phyloP scores from a whole-genome alignment of 768 basidiomycete genomes.

The Psilocybe tampanensis region DNA sequence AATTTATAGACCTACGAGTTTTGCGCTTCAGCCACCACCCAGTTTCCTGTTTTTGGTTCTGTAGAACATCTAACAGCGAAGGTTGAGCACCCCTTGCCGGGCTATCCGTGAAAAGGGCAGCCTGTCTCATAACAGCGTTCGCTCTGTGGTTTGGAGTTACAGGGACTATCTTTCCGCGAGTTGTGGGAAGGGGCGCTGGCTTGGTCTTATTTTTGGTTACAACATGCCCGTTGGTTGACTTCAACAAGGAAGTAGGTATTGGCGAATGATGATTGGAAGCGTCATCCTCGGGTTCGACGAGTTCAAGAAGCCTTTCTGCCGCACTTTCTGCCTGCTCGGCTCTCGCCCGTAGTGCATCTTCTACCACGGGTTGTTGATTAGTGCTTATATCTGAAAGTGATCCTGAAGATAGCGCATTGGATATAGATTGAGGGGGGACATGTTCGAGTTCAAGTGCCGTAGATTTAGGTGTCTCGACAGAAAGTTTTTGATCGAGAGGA shows the following conservation, averaged over 20 bases:
- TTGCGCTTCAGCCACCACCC: conserved; percentile 87
- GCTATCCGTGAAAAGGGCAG: conserved; percentile 81
- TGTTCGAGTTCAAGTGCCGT: conserved; percentile 59
- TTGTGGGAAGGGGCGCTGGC: conserved; percentile 36
- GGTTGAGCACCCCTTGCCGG: conserved; percentile 57
- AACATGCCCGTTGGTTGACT: conserved; percentile 40
- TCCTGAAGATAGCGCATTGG: conserved; percentile 64
- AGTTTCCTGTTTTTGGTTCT: conserved; percentile 67
- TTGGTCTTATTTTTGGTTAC: conserved; percentile 44
- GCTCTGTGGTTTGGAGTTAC: conserved; percentile 68
- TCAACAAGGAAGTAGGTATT: conserved; percentile 56
- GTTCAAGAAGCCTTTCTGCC: conserved; percentile 83
- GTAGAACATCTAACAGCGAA: conserved; percentile 70
- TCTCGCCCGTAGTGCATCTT: conserved; percentile 83
- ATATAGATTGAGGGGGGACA: conserved; percentile 48
- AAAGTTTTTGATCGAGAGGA: conserved; percentile 56
- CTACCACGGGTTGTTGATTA: conserved; percentile 56
- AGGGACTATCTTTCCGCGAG: conserved; percentile 41
- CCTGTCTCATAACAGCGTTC: conserved; percentile 66
- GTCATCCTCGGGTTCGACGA: conserved; percentile 80
- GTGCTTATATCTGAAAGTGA: conserved; percentile 39
- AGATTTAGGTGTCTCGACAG: conserved; percentile 34
- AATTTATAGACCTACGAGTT: conserved; percentile 53
- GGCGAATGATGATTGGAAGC: conserved; percentile 46
- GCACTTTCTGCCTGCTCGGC: conserved; percentile 95